Evolutionary conservation across 2,329 filamentous ascomycete species (phyloP).

Genomic region (Xylaria hypoxylon): DNA sequence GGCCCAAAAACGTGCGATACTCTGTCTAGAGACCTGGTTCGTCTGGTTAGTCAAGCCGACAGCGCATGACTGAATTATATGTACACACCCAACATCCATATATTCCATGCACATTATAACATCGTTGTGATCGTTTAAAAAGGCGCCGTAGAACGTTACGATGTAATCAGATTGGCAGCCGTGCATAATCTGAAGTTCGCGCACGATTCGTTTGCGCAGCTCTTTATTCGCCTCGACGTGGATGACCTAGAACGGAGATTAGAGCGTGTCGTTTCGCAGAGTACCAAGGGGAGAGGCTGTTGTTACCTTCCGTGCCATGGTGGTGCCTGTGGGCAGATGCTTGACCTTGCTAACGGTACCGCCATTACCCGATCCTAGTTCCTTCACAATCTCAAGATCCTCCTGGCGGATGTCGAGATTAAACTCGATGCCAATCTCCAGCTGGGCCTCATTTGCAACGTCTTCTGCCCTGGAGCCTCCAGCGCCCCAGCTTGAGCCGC

Average conservation of each 20-base stretch:
- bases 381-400: constrained; percentile 91
- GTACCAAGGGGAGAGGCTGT: constrained; percentile 10
- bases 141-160: constrained; percentile 97
- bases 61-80: constrained; percentile 9
- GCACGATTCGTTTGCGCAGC: constrained; percentile 94
- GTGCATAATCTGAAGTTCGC: constrained; percentile 98
- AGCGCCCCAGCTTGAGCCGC: constrained; percentile 58
- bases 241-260: constrained; percentile 76
- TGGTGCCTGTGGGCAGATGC: constrained; percentile 91
- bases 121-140: constrained; percentile 95
- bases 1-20: constrained; percentile 96
- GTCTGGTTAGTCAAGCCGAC: constrained; percentile 43
- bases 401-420: constrained; percentile 91
- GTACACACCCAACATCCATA: constrained; percentile 95
- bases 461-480: constrained; percentile 61
- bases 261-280: not conserved
- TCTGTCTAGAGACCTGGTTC: constrained; percentile 82
- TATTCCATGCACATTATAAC: constrained; percentile 99
- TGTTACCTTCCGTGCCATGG: constrained; percentile 95
- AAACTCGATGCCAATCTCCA: constrained; percentile 98
- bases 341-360: constrained; percentile 98
- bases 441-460: constrained; percentile 67
- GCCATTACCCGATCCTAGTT: constrained; percentile 94
- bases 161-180: constrained; percentile 97
- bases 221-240: constrained; percentile 98